Conservation (phyloP, 106 monocot species). For the Iris macrosiphon region DNA sequence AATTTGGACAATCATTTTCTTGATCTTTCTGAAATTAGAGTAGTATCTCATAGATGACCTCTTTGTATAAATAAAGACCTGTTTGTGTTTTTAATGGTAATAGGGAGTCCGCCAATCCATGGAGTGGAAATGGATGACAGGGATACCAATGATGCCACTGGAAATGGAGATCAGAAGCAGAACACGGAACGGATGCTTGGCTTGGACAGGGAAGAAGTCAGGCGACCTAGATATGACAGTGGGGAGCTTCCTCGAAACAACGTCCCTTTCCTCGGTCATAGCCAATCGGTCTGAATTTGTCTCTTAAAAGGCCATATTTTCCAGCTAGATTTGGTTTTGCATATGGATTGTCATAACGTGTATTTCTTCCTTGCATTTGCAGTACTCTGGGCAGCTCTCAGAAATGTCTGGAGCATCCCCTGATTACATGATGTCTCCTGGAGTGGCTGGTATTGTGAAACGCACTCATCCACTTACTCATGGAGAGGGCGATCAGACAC, state of each 20-base stretch:
- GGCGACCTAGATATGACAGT: conserved; percentile 55
- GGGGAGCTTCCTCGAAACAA: conserved; percentile 49
- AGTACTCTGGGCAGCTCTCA: conserved; percentile 26
- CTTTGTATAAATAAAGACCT: no score
- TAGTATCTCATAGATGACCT: no score
- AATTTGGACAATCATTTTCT: neutral
- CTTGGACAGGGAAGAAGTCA: conserved; percentile 25
- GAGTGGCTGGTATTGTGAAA: conserved; percentile 45
- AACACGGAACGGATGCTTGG: conserved; percentile 50
- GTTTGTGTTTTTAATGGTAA: neutral
- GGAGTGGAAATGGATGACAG: conserved; percentile 47
- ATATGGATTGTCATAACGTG: neutral
- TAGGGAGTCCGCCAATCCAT: conserved; percentile 55
- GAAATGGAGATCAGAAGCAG: conserved; percentile 46
- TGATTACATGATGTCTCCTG: conserved; percentile 49
- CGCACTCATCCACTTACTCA: conserved; percentile 44
- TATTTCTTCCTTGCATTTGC: neutral
- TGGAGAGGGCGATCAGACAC: conserved; percentile 27
- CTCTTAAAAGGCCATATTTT: neutral
- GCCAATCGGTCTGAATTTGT: conserved; percentile 12
- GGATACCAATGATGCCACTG: conserved; percentile 28
- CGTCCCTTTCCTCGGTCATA: conserved; percentile 36
- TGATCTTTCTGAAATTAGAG: no score
- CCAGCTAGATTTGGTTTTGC: neutral
- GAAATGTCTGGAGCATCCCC: conserved; percentile 66